These are phyloP conservation scores for Kwoniella botswanensis DNA, from an alignment of 768 basidiomycete species.

Conservation along the genomic window DNA sequence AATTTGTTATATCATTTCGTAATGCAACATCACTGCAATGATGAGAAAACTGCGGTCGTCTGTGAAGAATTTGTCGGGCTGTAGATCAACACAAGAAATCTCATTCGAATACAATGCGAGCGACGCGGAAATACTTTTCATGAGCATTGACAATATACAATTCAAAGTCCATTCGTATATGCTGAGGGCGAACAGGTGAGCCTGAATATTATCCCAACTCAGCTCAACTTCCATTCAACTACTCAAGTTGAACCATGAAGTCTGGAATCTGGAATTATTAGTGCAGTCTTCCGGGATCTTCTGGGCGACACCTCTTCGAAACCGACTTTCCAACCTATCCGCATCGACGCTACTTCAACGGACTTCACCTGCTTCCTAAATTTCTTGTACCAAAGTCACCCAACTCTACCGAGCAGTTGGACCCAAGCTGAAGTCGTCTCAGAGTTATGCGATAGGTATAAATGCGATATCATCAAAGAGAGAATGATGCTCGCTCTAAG, in stretches of 20 bases:
- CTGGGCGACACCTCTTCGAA: not conserved
- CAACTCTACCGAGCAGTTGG: not conserved
- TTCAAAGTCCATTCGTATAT: slow-evolving; percentile 15
- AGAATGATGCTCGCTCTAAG: not conserved
- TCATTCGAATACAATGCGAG: not conserved
- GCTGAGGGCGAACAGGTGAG: slow-evolving; percentile 23
- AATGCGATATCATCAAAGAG: slow-evolving; percentile 1
- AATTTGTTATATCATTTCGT: not conserved
- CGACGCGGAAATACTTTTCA: slow-evolving; percentile 1
- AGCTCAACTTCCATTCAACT: too few species aligned
- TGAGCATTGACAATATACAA: not conserved
- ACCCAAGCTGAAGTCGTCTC: not conserved
- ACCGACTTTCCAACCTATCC: not conserved
- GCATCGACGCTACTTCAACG: not conserved
- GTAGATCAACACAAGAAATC: not conserved
- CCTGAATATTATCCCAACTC: too few species aligned
- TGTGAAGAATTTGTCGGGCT: not conserved
- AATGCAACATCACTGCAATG: not conserved
- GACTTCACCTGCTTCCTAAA: not conserved
- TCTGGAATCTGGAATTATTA: not conserved
- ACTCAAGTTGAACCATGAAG: too few species aligned
- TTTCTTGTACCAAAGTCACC: not conserved
- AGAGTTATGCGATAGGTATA: slow-evolving; percentile 1
- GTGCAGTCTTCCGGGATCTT: slow-evolving; percentile 16
- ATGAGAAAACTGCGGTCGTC: not conserved